These are phyloP conservation scores for Corynespora cassiicola DNA, from an alignment of 2,329 filamentous ascomycete genomes.

Conservation along the genomic window DNA sequence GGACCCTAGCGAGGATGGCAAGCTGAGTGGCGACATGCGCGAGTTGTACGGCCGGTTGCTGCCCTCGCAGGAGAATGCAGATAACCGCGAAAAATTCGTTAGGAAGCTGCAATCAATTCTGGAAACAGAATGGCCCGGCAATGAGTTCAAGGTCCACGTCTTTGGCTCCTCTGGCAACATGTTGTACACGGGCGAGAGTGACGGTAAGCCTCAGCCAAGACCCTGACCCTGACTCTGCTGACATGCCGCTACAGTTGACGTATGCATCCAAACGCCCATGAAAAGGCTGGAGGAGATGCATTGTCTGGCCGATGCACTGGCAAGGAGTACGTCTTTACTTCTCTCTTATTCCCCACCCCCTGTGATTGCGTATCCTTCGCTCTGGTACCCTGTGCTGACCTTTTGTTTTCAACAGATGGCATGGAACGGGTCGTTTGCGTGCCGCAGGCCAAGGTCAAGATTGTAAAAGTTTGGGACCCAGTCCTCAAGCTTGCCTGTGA, in stretches of 20 bases:
- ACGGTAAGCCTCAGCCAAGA: slow-evolving; percentile 66
- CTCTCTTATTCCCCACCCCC: not conserved
- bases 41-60: slow-evolving; percentile 85
- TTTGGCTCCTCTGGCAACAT: slow-evolving; percentile 99
- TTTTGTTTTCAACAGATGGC: slow-evolving; percentile 76
- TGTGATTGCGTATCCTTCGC: too few relatives aligned
- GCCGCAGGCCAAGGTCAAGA: slow-evolving; percentile 92
- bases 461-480: slow-evolving; percentile 98
- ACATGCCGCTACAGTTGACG: slow-evolving; percentile 74
- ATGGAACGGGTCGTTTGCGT: slow-evolving; percentile 98
- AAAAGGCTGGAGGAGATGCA: slow-evolving; percentile 89
- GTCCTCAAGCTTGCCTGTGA: slow-evolving; percentile 89
- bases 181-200: slow-evolving; percentile 92
- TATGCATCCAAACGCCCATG: slow-evolving; percentile 93
- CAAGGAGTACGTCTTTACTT: slow-evolving; percentile 70
- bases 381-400: slow-evolving; percentile 38
- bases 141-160: slow-evolving; percentile 86
- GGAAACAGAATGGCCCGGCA: slow-evolving; percentile 89
- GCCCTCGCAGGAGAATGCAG: slow-evolving; percentile 80
- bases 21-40: slow-evolving; percentile 81
- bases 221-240: slow-evolving; percentile 17
- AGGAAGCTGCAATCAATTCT: slow-evolving; percentile 86
- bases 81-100: slow-evolving; percentile 77
- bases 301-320: slow-evolving; percentile 84
- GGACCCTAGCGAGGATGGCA: slow-evolving; percentile 48